Evolutionary conservation across 768 basidiomycete genomes (phyloP).

Genomic region (Pulveroboletus sp.): DNA sequence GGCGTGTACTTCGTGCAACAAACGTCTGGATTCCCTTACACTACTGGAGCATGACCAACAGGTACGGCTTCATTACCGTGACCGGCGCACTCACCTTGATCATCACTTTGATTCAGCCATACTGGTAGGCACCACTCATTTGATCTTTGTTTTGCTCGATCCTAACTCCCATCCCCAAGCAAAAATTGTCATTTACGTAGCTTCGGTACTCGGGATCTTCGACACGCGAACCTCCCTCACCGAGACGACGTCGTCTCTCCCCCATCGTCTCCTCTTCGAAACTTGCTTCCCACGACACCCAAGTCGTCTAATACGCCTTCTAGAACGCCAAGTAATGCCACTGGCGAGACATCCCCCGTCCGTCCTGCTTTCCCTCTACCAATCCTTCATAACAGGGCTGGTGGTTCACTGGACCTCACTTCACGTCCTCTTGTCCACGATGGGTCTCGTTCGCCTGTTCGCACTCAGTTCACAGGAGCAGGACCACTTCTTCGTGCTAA

Average conservation of each 20-base stretch:
- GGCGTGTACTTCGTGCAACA: conserved; percentile 70
- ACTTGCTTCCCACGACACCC: conserved; percentile 14
- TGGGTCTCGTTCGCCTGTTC: conserved; percentile 26
- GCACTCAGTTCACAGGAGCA: conserved; percentile 25
- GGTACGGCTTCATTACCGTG: conserved; percentile 39
- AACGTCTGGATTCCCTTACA: conserved; percentile 70
- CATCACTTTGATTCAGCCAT: conserved; percentile 32
- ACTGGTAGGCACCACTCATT: conserved; percentile 34
- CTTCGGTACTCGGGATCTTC: conserved; percentile 73
- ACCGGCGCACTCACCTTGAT: conserved; percentile 1
- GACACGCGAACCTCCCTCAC: conserved; percentile 65
- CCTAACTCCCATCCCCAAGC: conserved; percentile 38
- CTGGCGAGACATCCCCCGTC: conserved; percentile 25
- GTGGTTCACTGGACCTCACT: conserved; percentile 27
- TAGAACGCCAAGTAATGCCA: conserved; percentile 20
- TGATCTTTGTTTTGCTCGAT: not conserved
- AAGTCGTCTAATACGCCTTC: conserved; percentile 10
- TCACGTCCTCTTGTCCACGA: conserved; percentile 11
- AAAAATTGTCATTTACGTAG: conserved; percentile 78
- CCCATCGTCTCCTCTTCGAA: conserved; percentile 32
- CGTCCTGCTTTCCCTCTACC: conserved; percentile 34
- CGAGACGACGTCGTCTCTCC: conserved; percentile 36
- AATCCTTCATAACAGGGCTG: conserved; percentile 18
- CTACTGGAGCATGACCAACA: conserved; percentile 81
- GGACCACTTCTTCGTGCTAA: conserved; percentile 40